Evolutionary conservation across 306 rosid species (phyloP), one percentile per base, ranked within the genome.

Genomic region (Astragalus glycyphyllos): DNA sequence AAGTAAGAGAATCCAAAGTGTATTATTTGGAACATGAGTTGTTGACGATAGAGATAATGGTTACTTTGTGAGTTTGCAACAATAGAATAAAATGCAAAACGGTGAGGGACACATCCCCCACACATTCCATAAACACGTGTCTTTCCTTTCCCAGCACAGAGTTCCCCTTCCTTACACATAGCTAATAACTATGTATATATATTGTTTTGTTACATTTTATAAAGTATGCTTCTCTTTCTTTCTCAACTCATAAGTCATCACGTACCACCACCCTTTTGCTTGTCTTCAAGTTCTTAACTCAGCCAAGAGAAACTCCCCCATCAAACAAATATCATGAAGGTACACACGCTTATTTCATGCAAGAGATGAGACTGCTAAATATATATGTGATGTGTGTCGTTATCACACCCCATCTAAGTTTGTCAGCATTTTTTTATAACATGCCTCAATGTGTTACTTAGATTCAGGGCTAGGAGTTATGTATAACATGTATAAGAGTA

Each of bases 101-200:
- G 86, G 84, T 71, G 66, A 47, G 3, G 49, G 86, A 75, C 86
- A 79, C 86, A 59, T 9, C 23, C 56, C 13, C 13, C 62, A 45
- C 38, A 9, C 40, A 60, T 71, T 70, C 12, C 20, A 31, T 56
- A 60, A 23, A 65, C 81, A 79, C 84, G 77, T 71, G 77, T 66
- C 73, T 58, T 69, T 65, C 35, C 35, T 5, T 46, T 59, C 45
- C 70, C 48, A 8, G 10, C 56, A 54, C 9, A 58, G 9, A 45
- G 48, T 53, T 60, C 29, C 53, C 14, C 11, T 56, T 65, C 16
- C 59, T 35, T 48, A 20, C 34, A 20, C 4, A 75, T 26, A 26
- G 3, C 31, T 26, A 1, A 26, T 26, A 26, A 26, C 31, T 26
- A n/a, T n/a, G n/a, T n/a, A n/a, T n/a, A n/a, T n/a, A n/a, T n/a